Evolutionary conservation across 192 early-diverging fungal genomes (phyloP).

Genomic region (Gonapodya prolifera): DNA sequence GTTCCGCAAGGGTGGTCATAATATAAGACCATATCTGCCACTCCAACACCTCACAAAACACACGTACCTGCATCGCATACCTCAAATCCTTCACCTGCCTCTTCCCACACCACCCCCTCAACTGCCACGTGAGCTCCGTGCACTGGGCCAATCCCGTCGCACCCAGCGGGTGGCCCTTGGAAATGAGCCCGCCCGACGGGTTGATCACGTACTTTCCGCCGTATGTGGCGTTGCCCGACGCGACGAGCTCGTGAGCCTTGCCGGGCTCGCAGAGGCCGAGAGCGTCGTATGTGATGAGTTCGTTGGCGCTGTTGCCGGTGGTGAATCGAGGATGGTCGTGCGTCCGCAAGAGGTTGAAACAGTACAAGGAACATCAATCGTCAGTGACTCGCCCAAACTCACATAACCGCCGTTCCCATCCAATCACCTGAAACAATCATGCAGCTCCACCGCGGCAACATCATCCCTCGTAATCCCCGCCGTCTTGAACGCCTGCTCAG

Average conservation of each 20-base stretch:
- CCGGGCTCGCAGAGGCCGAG: constrained; percentile 51
- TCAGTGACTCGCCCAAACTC: no score
- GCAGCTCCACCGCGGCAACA: constrained; percentile 57
- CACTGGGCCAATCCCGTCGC: constrained; percentile 69
- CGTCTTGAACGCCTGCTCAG: constrained; percentile 30
- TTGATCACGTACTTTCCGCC: constrained; percentile 57
- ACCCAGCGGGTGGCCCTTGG: constrained; percentile 64
- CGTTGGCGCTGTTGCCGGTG: neutral
- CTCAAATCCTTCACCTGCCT: constrained; percentile 33
- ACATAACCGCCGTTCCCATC: constrained; percentile 6
- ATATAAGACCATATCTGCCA: no score
- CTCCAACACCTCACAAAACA: neutral
- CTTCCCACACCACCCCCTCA: constrained; percentile 49
- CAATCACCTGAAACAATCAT: constrained; percentile 67
- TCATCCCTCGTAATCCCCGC: constrained; percentile 46
- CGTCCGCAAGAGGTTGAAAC: neutral
- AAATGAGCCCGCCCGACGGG: constrained; percentile 60
- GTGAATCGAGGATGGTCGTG: neutral
- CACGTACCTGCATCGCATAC: neutral
- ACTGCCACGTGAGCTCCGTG: constrained; percentile 41
- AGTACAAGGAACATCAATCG: neutral
- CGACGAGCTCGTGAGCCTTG: constrained; percentile 47
- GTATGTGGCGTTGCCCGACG: constrained; percentile 37
- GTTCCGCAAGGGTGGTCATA: no score
- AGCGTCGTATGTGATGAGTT: constrained; percentile 60